Percentiles rank a stretch among this genome's conserved stretches.
Evolutionary conservation across 2,329 filamentous ascomycete genomes (phyloP).

Genomic region (Biscogniauxia marginata): DNA sequence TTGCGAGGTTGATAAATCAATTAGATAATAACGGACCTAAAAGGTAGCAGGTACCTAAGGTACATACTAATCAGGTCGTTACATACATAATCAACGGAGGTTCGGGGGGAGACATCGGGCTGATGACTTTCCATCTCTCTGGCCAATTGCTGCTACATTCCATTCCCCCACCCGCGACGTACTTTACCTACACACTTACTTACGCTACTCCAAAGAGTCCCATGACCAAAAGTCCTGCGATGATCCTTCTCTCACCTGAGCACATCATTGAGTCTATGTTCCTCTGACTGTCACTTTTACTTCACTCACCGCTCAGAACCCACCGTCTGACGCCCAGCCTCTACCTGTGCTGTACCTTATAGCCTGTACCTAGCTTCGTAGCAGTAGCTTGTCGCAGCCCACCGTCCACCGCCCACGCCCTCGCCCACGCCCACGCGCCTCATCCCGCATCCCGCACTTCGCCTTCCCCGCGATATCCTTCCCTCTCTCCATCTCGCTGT

Average conservation of each 20-base stretch:
- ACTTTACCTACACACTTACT: not conserved
- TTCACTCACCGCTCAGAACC: constrained; percentile 2
- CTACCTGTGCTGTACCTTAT: not conserved
- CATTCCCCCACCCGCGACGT: no score
- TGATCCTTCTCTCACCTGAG: constrained; percentile 25
- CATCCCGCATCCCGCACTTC: not conserved
- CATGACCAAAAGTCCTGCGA: constrained; percentile 30
- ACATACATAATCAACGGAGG: no score
- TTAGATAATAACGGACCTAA: no score
- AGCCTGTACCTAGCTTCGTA: not conserved
- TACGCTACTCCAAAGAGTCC: constrained; percentile 25
- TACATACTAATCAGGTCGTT: no score
- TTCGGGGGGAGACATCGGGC: no score
- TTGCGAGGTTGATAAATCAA: no score
- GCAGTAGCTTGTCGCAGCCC: not conserved
- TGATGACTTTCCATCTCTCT: no score
- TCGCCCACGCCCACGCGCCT: no score
- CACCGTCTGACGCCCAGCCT: not conserved
- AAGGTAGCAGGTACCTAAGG: no score
- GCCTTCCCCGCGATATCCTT: not conserved
- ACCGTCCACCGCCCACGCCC: not conserved
- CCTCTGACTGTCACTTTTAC: not conserved
- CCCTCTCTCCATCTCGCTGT: not conserved
- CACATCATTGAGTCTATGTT: constrained; percentile 14
- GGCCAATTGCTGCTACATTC: not conserved